Evolutionary conservation across 768 basidiomycete genomes (phyloP), one percentile per base, ranked within the genome.

Genomic region (Agaricus blazei): DNA sequence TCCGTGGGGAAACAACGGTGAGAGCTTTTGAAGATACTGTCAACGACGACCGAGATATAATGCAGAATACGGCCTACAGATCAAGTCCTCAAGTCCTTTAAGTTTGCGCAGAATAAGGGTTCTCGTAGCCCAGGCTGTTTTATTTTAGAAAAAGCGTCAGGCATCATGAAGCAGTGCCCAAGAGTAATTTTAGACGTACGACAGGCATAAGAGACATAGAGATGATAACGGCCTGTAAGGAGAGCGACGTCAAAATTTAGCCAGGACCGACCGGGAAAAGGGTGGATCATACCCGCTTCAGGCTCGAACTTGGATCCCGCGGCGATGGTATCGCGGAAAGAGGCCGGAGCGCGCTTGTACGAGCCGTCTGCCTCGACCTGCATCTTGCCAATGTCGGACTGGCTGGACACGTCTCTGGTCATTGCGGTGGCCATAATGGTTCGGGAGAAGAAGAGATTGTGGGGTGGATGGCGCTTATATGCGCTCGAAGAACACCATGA

Each of bases 121-220:
- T 60, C 96, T 80, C 26, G 93, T 92, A 0, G 96, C 96, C 96
- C 95, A 98, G 8, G 96, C 88, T 90, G 34, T 45, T 19, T 19
- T 19, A 19, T 19, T 19, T 14, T 54, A 37, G 34, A 50, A 27
- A 44, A 27, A 56, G 34, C 36, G 34, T 56, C 43, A 54, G n/a
- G 26, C 48, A 28, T 9, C 28, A 14, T 31, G 11, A 43, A 19
- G 19, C 19, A 19, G 19, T 19, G 19, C 19, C 19, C 19, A 19
- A 19, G 19, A 19, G 19, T 28, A 11, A 4, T 31, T 31, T 23
- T 14, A 23, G 19, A 62, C 87, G 67, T 59, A 91, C 89, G 93
- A 63, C 93, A 98, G 1, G 88, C 84, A 59, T 85, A 83, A 3
- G 88, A 89, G 56, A 97, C 90, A 63, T 91, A 96, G 61, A 96